Evolutionary conservation across 1,284 basidiomycete species (phyloP).

Genomic region (Phlebopus sp.): DNA sequence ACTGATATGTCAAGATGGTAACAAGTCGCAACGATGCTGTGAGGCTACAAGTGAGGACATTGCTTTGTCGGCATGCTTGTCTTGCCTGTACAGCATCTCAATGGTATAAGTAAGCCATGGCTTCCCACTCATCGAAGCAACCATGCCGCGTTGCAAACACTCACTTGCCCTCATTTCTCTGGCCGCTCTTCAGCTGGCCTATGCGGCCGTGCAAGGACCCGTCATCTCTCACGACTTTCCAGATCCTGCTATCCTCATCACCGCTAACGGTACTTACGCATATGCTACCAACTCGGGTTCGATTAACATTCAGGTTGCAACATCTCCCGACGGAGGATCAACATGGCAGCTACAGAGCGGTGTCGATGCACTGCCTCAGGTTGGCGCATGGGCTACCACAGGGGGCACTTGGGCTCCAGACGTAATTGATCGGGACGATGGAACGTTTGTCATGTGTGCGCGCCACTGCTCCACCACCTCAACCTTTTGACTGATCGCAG

Average conservation of each 20-base stretch:
- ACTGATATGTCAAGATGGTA: too few species aligned
- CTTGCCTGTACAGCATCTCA: too few species aligned
- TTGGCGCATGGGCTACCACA: constrained; percentile 15
- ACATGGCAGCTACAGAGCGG: constrained; percentile 10
- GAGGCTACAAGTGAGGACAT: too few species aligned
- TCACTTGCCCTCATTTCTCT: not conserved
- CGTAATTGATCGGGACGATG: constrained; percentile 13
- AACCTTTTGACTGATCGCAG: not conserved
- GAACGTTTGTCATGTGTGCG: constrained; percentile 11
- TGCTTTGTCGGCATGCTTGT: too few species aligned
- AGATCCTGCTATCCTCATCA: constrained; percentile 18
- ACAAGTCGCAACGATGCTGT: too few species aligned
- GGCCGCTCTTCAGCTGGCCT: not conserved
- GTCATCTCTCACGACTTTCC: constrained; percentile 18
- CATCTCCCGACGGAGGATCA: constrained; percentile 12
- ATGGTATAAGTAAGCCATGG: too few species aligned
- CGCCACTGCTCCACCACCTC: not conserved
- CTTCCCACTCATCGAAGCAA: not conserved
- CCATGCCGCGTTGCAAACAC: not conserved
- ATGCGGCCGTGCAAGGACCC: constrained; percentile 12
- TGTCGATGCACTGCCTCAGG: constrained; percentile 15
- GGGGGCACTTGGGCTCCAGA: constrained; percentile 16
- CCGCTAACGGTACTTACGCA: constrained; percentile 7
- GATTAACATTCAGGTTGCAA: constrained; percentile 16
- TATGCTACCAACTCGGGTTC: constrained; percentile 9